Percentiles rank a stretch among this genome's conserved stretches.
phyloP scores from a whole-genome alignment of 495 filamentous ascomycete genomes.

The Hypoxylon fragiforme region DNA sequence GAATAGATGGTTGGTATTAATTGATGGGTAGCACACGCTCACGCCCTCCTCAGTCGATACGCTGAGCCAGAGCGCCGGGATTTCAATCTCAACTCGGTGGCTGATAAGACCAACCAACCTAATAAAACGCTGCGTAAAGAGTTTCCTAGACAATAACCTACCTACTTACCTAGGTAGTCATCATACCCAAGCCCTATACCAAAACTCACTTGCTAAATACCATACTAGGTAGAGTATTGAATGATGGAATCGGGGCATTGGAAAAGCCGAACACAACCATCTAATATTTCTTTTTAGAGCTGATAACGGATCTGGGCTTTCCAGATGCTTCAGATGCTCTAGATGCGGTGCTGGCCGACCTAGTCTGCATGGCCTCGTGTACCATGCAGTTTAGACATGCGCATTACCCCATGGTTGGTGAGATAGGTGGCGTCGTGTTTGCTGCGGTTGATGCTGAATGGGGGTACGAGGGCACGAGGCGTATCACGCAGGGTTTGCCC shows the following conservation, averaged over 20 bases:
- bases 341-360: slow-evolving; percentile 2
- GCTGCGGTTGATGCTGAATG: slow-evolving; percentile 20
- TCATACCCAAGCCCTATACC: too few relatives aligned
- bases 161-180: too few relatives aligned
- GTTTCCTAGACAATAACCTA: too few relatives aligned
- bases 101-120: not conserved
- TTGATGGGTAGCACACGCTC: slow-evolving; percentile 12
- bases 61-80: slow-evolving; percentile 21
- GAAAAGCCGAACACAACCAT: slow-evolving; percentile 18
- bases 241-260: slow-evolving; percentile 10
- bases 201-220: not conserved
- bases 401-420: slow-evolving; percentile 9
- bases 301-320: too few relatives aligned
- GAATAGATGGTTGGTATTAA: too few relatives aligned
- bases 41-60: slow-evolving; percentile 8
- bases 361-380: not conserved
- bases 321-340: not conserved
- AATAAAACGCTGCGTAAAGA: too few relatives aligned
- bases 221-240: not conserved
- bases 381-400: not conserved
- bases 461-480: slow-evolving; percentile 16
- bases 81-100: slow-evolving; percentile 15
- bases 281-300: too few relatives aligned
- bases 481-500: slow-evolving; percentile 8
- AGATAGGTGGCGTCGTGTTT: slow-evolving; percentile 27